These are phyloP conservation scores for Gossypium lobatum DNA, from an alignment of 441 rosid genomes.

Conservation along the genomic window DNA sequence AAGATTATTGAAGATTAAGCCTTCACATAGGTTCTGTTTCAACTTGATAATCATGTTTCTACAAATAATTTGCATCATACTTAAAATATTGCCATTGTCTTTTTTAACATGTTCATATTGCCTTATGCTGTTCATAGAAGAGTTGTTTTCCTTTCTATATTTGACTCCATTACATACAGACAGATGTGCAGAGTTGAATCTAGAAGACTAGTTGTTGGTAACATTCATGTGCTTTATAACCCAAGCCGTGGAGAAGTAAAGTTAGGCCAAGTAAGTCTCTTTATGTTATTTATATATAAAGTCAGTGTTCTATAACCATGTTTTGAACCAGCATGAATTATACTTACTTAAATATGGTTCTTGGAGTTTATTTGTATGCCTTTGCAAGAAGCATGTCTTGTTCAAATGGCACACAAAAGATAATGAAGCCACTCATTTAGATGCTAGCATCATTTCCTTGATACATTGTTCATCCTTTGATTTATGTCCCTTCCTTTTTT, in stretches of 20 bases:
- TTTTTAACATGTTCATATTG: conserved; percentile 5
- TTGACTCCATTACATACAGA: conserved; percentile 35
- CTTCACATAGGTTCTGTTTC: not conserved
- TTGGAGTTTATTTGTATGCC: not conserved
- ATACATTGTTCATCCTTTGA: not conserved
- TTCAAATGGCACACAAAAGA: not conserved
- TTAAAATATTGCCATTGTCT: not conserved
- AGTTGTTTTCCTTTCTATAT: conserved; percentile 14
- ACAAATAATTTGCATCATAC: not conserved
- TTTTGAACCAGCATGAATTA: not conserved
- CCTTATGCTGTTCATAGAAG: conserved; percentile 1
- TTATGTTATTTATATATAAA: not conserved
- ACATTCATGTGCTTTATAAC: conserved; percentile 58
- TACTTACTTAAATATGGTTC: not conserved
- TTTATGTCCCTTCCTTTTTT: not conserved
- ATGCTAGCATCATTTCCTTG: not conserved
- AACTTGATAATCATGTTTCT: not conserved
- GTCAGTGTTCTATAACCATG: not conserved
- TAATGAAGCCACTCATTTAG: not conserved
- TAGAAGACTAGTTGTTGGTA: conserved; percentile 54
- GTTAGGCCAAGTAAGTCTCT: conserved; percentile 60
- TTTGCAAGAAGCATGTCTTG: not conserved
- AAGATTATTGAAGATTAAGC: not conserved
- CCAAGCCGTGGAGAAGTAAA: conserved; percentile 71
- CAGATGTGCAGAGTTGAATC: conserved; percentile 44